Base-by-base conservation (phyloP, 495 filamentous ascomycete species). In the Penicillium odoratum region DNA sequence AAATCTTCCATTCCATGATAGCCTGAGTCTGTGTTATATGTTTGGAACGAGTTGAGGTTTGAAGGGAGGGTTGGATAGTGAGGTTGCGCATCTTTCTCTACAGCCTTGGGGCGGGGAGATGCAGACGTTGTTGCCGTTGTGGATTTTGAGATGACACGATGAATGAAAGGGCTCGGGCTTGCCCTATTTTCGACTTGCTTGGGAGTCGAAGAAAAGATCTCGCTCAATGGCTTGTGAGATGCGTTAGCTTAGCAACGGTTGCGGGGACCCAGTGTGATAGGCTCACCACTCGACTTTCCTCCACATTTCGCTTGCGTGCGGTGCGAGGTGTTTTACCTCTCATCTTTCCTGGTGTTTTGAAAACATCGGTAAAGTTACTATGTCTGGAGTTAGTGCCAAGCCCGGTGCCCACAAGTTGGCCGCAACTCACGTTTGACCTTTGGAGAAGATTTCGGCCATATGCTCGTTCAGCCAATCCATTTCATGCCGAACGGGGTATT, bases 381-480 rank as follows among this genome's bases (percentile, higher is more conserved):
- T 55, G 48, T 43, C 48, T 47, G 3, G 5, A 52, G 65, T 85
- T 64, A 85, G 79, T 56, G 56, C 47, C 31, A 31, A 55, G 5
- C 8, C 30, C 16, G 34, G 13, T 50, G 56, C 36, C 29, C 44
- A 31, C 31, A 45, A 47, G 13, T 47, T 15, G 58, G 58, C 56
- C 55, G 62, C 65, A 55, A 81, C 87, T 64, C 75, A 92, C 91
- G 91, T 80, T 72, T 93, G 86, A 69, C 90, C 89, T 61, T 87
- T 85, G 61, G 84, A 89, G 69, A 98, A 96, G 56, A 97, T 90
- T 61, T 96, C 91, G 30, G 85, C 85, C 93, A 97, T 96, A 72
- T 97, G 93, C 73, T 97, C 93, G 65, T 97, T 97, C 63, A 97
- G 74, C 92, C 93, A 97, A 63, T 94, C 93, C 67, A 97, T 76